Percentiles rank a stretch among this genome's conserved stretches.
Conservation (phyloP, 805 yeast genomes). For the Cyberlindnera nakhonratchasimensis region DNA sequence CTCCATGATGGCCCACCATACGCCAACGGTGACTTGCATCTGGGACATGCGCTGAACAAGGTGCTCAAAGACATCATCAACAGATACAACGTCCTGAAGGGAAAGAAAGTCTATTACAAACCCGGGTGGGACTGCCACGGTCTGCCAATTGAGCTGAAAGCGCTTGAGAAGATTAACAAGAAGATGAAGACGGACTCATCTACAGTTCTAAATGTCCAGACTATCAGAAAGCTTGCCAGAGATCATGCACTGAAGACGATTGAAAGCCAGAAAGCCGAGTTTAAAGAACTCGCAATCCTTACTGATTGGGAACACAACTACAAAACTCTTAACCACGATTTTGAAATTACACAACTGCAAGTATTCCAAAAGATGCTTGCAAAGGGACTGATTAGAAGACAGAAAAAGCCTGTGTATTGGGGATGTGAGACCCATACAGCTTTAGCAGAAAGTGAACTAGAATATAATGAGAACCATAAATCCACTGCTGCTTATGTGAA, state of each 20-base stretch:
- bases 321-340: slow-evolving; percentile 64
- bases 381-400: slow-evolving; percentile 70
- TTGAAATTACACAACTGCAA: slow-evolving; percentile 70
- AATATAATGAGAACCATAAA: slow-evolving; percentile 68
- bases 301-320: slow-evolving; percentile 77
- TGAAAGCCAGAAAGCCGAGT: slow-evolving; percentile 56
- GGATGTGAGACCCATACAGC: slow-evolving; percentile 93
- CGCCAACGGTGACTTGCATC: slow-evolving; percentile 91
- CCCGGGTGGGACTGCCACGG: slow-evolving; percentile 99
- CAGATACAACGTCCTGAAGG: slow-evolving; percentile 61
- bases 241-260: slow-evolving; percentile 69
- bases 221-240: slow-evolving; percentile 63
- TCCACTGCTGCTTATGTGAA: slow-evolving; percentile 68
- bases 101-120: slow-evolving; percentile 61
- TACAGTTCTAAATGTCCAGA: slow-evolving; percentile 39
- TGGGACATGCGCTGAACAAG: slow-evolving; percentile 91
- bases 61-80: slow-evolving; percentile 81
- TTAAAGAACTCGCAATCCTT: slow-evolving; percentile 72
- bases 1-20: slow-evolving; percentile 98
- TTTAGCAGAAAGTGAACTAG: slow-evolving; percentile 93
- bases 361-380: slow-evolving; percentile 65
- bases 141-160: slow-evolving; percentile 89
- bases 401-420: slow-evolving; percentile 96
- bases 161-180: slow-evolving; percentile 46
- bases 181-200: slow-evolving; percentile 34